phyloP scores from a whole-genome alignment of 2,329 filamentous ascomycete species.

The Hypoxylon sp. region DNA sequence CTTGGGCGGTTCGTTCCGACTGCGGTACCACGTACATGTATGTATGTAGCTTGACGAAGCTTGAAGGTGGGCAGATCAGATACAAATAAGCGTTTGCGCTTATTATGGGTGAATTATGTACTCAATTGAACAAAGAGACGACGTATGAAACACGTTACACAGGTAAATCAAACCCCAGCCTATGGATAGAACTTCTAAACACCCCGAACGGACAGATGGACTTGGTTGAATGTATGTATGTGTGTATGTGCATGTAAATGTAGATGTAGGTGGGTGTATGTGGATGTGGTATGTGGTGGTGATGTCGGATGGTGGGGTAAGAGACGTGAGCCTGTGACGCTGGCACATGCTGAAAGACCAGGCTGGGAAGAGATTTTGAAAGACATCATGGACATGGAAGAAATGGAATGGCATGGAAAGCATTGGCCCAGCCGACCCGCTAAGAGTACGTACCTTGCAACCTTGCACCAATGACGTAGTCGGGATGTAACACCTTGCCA shows the following conservation, averaged over 20 bases:
- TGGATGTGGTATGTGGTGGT: slow-evolving; percentile 19
- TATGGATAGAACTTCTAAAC: slow-evolving; percentile 6
- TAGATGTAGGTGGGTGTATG: slow-evolving; percentile 5
- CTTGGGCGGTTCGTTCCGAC: slow-evolving; percentile 34
- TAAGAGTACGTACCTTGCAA: slow-evolving; percentile 36
- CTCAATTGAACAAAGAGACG: slow-evolving; percentile 17
- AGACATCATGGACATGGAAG: slow-evolving; percentile 34
- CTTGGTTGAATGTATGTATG: slow-evolving; percentile 7
- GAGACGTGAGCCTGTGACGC: slow-evolving; percentile 43
- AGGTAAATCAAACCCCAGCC: slow-evolving; percentile 5
- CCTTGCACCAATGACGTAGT: slow-evolving; percentile 37
- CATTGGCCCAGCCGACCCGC: slow-evolving; percentile 31
- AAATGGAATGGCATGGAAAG: slow-evolving; percentile 41
- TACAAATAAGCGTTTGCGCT: slow-evolving; percentile 16
- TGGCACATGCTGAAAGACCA: slow-evolving; percentile 46
- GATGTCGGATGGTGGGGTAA: slow-evolving; percentile 37
- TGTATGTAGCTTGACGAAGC: neutral
- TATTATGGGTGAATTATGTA: slow-evolving; percentile 17
- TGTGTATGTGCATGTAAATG: neutral
- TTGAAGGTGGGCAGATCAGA: slow-evolving; percentile 29
- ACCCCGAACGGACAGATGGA: neutral
- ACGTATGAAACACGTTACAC: slow-evolving; percentile 5
- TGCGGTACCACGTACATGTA: slow-evolving; percentile 13
- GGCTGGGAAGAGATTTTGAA: slow-evolving; percentile 34
- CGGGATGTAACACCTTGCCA: slow-evolving; percentile 29